Conservation (phyloP, 1,284 basidiomycete species). For the Cerioporus squamosus region DNA sequence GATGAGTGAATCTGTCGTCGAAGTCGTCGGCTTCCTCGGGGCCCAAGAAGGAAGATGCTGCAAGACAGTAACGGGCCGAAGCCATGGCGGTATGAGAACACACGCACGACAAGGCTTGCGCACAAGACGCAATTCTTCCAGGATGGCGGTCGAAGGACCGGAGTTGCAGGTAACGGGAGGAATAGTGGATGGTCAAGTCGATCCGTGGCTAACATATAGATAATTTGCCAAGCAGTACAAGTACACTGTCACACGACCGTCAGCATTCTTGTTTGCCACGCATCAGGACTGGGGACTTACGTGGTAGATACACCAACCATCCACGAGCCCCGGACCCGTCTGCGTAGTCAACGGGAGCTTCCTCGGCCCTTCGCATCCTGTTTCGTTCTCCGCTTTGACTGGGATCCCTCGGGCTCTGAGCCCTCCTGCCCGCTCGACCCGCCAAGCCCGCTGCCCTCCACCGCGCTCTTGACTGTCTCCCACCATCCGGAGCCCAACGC, state of each 20-base stretch:
- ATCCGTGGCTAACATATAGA: neutral
- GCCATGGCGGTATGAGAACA: no score
- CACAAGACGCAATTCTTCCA: no score
- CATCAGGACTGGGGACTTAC: neutral
- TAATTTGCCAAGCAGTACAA: constrained; percentile 1
- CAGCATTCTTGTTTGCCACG: neutral
- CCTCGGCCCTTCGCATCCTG: constrained; percentile 18
- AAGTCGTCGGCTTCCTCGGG: no score
- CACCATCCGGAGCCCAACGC: constrained; percentile 46
- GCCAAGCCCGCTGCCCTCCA: constrained; percentile 20
- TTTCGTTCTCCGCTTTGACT: constrained; percentile 11
- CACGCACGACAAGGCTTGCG: no score
- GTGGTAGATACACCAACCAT: neutral
- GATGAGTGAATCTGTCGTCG: no score
- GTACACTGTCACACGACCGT: constrained; percentile 1
- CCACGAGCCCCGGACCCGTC: neutral
- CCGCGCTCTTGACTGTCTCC: constrained; percentile 42
- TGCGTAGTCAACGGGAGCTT: constrained; percentile 10
- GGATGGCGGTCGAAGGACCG: no score
- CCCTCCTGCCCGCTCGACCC: constrained; percentile 7
- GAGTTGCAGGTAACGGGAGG: no score
- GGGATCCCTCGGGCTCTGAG: neutral
- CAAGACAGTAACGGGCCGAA: no score
- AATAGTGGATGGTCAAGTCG: no score
- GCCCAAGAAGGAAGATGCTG: no score